These are phyloP conservation scores for Sarocladiaceae sp. DNA, from an alignment of 2,329 filamentous ascomycete species.

Conservation along the genomic window DNA sequence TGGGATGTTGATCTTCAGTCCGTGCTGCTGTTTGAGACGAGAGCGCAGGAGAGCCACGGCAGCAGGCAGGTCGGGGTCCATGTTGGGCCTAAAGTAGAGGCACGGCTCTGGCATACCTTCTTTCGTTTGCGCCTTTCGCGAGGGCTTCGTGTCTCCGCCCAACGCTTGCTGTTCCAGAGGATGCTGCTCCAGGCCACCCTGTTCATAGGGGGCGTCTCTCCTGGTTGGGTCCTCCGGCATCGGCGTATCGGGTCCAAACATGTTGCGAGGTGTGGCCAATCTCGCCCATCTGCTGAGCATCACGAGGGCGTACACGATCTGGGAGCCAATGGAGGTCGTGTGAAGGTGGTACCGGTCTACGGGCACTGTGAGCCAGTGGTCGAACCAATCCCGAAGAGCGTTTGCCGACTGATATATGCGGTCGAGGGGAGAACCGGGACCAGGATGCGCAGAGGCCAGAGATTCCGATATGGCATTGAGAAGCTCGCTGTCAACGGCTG, in stretches of 20 bases:
- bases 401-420: constrained; percentile 42
- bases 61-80: constrained; percentile 31
- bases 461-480: constrained; percentile 38
- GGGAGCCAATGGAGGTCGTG: constrained; percentile 37
- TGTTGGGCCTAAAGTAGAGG: constrained; percentile 19
- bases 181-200: no score
- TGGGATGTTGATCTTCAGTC: constrained; percentile 37
- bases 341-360: constrained; percentile 35
- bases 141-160: no score
- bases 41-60: constrained; percentile 34
- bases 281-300: constrained; percentile 47
- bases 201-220: background rate
- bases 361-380: constrained; percentile 39
- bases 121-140: no score
- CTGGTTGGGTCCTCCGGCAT: constrained; percentile 18
- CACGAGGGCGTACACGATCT: constrained; percentile 43
- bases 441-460: constrained; percentile 29
- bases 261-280: constrained; percentile 31
- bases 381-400: constrained; percentile 43
- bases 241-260: constrained; percentile 17
- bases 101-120: no score
- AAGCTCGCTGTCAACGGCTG: constrained; percentile 31
- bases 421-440: constrained; percentile 38
- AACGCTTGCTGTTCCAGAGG: no score
- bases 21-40: constrained; percentile 37